phyloP scores from a whole-genome alignment of 2,329 filamentous ascomycete species.

The Colletotrichum gigasporum region DNA sequence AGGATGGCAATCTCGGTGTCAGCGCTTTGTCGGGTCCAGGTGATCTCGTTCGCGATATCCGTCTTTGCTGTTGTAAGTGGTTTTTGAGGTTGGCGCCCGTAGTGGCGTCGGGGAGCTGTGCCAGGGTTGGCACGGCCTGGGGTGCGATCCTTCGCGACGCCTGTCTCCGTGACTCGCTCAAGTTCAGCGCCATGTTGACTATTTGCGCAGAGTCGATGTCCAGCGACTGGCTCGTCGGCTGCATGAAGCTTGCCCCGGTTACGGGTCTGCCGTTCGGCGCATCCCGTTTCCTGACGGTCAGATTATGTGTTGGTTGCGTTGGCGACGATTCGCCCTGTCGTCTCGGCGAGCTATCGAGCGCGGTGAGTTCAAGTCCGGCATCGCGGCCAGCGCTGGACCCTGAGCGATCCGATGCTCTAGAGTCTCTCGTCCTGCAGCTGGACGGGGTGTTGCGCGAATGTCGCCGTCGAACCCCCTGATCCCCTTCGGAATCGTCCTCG shows the following conservation, averaged over 20 bases:
- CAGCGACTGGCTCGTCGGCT: constrained; percentile 45
- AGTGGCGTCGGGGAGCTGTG: constrained; percentile 61
- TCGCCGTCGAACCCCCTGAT: constrained; percentile 40
- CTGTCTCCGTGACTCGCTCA: constrained; percentile 82
- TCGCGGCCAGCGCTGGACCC: constrained; percentile 24
- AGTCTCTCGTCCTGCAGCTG: constrained; percentile 17
- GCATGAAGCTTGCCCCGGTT: constrained; percentile 27
- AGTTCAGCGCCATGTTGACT: constrained; percentile 88
- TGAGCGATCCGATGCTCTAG: constrained; percentile 16
- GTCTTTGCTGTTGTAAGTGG: constrained; percentile 77
- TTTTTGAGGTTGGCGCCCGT: constrained; percentile 69
- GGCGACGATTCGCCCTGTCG: constrained; percentile 16
- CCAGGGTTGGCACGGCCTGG: constrained; percentile 59
- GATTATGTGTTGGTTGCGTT: constrained; percentile 4
- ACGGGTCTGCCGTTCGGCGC: constrained; percentile 35
- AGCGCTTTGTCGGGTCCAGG: constrained; percentile 60
- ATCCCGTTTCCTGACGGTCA: constrained; percentile 29
- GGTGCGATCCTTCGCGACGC: constrained; percentile 67
- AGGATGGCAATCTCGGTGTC: constrained; percentile 51
- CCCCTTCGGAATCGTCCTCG: constrained; percentile 40
- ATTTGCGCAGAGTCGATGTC: constrained; percentile 88
- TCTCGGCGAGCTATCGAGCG: constrained; percentile 4
- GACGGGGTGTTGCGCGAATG: constrained; percentile 36
- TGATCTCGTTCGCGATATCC: constrained; percentile 68
- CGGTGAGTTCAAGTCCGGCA: constrained; percentile 1